Evolutionary conservation across 176 grass and related monocot species (phyloP).

Genomic region (Lolium perenne): DNA sequence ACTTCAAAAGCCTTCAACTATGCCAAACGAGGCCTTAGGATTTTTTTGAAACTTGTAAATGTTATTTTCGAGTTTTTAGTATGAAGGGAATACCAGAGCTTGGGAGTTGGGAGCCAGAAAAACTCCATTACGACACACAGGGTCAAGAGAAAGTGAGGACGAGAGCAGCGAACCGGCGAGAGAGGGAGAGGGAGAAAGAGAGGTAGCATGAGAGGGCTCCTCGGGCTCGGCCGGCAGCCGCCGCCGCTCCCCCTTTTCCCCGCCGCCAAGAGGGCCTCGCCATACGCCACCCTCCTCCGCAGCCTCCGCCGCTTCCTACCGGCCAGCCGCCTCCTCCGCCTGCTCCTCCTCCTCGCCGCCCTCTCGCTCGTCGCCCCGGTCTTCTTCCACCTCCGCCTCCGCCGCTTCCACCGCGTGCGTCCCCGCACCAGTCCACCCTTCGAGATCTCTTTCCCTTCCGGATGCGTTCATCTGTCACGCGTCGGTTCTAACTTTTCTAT

Average conservation of each 20-base stretch:
- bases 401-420: slow-evolving; percentile 69
- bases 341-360: slow-evolving; percentile 69
- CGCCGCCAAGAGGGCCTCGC: slow-evolving; percentile 45
- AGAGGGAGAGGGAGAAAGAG: neutral
- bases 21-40: no score
- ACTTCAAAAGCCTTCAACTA: no score
- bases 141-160: neutral
- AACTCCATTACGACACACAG: no score
- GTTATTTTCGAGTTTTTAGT: no score
- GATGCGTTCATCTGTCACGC: neutral
- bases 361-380: slow-evolving; percentile 65
- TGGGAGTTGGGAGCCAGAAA: no score
- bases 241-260: slow-evolving; percentile 70
- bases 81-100: no score
- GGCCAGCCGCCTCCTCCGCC: slow-evolving; percentile 54
- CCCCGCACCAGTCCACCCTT: neutral
- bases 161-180: neutral
- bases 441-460: neutral
- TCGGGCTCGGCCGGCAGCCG: slow-evolving; percentile 40
- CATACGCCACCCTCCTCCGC: slow-evolving; percentile 12
- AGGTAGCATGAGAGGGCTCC: slow-evolving; percentile 46
- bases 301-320: slow-evolving; percentile 51
- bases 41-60: no score
- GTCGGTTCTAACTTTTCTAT: neutral
- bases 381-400: slow-evolving; percentile 92